Base-by-base conservation (phyloP, 2,329 filamentous ascomycete species). In the Trichoderma polysporum region DNA sequence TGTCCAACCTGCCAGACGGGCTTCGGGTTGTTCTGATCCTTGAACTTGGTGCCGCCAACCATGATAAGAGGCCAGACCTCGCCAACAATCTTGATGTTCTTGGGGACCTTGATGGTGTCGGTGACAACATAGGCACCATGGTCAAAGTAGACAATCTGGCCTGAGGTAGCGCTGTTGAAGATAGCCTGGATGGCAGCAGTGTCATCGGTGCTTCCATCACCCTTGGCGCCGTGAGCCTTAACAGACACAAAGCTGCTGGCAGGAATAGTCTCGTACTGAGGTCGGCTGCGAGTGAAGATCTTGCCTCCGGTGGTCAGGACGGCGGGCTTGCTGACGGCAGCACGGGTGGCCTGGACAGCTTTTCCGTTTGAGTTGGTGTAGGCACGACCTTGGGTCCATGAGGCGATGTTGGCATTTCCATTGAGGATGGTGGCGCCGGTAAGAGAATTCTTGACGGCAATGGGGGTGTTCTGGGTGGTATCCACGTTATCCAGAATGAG, bases 41-140 rank as follows among this genome's bases (percentile, higher is more conserved):
- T 81, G 83, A 97, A 98, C 70, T 85, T 84, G 37, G 79, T 84
- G 62, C 94, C 94, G 59, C 89, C 87, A 29, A 92, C 94, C 85
- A 97, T 90, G 77, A 98, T 90, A 69, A 97, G 81, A 2, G 94
- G 90, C 92, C 92, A 97, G 76, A 96, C 89, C 80, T 97, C 93
- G 73, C 94, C 94, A 8, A 91, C 92, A 75, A 98, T 94, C 80
- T 90, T 91, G 81, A 94, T 88, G 74, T 93, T 86, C 82, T 90
- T 91, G 66, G 91, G 91, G 9, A 94, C 84, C 71, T 86, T 85
- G 76, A 94, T 80, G 1, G 91, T 94, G 71, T 87, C 83, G 50
- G 86, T 88, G 71, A 94, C 81, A 64, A 91, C 77, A 76, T 94
- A 93, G 58, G 89, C 85, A 64, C 91, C 91, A 73, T 90, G 88